These are phyloP conservation scores for Endocarpon pusillum DNA, from an alignment of 495 filamentous ascomycete genomes.

Conservation along the genomic window DNA sequence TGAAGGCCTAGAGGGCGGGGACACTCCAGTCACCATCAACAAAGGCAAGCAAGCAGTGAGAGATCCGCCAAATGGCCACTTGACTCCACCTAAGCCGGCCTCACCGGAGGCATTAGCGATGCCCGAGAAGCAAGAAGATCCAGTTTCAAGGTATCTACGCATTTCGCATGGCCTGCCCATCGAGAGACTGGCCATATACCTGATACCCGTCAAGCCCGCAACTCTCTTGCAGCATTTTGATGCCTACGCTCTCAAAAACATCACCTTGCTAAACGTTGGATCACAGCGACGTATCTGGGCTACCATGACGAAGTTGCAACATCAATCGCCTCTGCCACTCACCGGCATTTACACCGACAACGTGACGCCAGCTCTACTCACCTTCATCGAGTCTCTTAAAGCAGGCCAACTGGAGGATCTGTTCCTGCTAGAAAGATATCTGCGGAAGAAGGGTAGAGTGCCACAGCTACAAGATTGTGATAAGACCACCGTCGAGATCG, in stretches of 20 bases:
- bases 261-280: constrained; percentile 45
- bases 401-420: constrained; percentile 30
- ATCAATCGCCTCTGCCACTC: constrained; percentile 26
- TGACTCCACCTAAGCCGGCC: no score
- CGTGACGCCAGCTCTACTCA: constrained; percentile 32
- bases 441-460: constrained; percentile 28
- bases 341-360: constrained; percentile 43
- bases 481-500: constrained; percentile 26
- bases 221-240: constrained; percentile 35
- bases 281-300: constrained; percentile 39
- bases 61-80: no score
- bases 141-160: constrained; percentile 33
- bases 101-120: no score
- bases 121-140: constrained; percentile 6
- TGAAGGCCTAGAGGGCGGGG: no score
- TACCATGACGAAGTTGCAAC: constrained; percentile 32
- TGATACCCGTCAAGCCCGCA: constrained; percentile 37
- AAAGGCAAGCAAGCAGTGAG: neutral
- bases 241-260: constrained; percentile 26
- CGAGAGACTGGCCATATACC: constrained; percentile 32
- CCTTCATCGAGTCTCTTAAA: constrained; percentile 30
- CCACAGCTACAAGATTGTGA: constrained; percentile 10
- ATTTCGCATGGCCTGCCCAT: constrained; percentile 35
- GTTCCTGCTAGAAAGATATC: constrained; percentile 36
- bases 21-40: no score